Evolutionary conservation across 73 alveolate species (phyloP).

Genomic region (Halteria grandinella): DNA sequence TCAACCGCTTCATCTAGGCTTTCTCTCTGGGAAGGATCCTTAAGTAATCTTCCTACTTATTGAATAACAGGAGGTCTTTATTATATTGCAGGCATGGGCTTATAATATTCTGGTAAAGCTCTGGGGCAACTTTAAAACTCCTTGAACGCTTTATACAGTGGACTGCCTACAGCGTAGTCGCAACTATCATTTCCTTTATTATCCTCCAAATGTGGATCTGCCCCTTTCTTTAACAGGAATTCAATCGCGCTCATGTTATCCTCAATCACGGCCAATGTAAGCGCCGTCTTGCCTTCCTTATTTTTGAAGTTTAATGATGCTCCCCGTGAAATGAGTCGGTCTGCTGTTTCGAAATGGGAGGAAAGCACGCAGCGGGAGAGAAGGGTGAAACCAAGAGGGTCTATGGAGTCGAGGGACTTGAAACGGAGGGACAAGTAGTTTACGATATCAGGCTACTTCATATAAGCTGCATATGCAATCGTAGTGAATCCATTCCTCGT

Average conservation of each 20-base stretch:
- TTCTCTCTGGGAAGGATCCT: no score
- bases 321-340: neutral
- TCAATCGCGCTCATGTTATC: slow-evolving; percentile 3
- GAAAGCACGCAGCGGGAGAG: slow-evolving; percentile 10
- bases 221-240: slow-evolving; percentile 2
- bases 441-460: neutral
- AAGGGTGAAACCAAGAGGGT: slow-evolving; percentile 46
- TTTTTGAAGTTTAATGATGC: neutral
- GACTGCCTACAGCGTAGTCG: slow-evolving; percentile 27
- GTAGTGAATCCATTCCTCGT: slow-evolving; percentile 21
- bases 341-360: neutral
- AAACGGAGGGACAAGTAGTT: slow-evolving; percentile 21
- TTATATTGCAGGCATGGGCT: no score
- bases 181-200: slow-evolving; percentile 19
- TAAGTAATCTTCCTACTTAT: no score
- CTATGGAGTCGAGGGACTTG: slow-evolving; percentile 27
- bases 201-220: slow-evolving; percentile 31
- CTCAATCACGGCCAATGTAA: slow-evolving; percentile 2
- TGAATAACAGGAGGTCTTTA: no score
- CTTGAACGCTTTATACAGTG: no score
- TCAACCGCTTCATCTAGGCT: no score
- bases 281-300: slow-evolving; percentile 38
- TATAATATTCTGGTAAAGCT: no score
- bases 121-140: no score
- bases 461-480: slow-evolving; percentile 25